These are phyloP conservation scores for Coemansia sp. DNA, from an alignment of 192 early-diverging fungal species.

Conservation along the genomic window DNA sequence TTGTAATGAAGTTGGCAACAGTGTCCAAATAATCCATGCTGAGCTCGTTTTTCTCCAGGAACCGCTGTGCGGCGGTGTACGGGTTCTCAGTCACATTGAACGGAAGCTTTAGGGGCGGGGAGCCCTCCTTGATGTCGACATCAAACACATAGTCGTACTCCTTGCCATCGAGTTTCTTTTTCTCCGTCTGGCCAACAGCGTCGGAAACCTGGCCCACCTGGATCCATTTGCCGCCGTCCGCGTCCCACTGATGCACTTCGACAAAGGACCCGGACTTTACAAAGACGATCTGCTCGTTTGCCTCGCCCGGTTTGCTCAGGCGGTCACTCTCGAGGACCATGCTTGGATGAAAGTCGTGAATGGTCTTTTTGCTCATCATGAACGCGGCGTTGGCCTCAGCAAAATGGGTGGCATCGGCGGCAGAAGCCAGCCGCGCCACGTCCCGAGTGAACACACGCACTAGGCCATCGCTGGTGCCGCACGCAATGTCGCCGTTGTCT, in stretches of 20 bases:
- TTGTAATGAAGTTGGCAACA: conserved; percentile 90
- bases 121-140: conserved; percentile 85
- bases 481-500: conserved; percentile 81
- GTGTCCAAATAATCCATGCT: conserved; percentile 85
- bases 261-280: conserved; percentile 69
- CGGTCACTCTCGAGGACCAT: conserved; percentile 79
- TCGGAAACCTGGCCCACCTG: conserved; percentile 96
- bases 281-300: conserved; percentile 90
- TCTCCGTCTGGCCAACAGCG: conserved; percentile 70
- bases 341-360: conserved; percentile 79
- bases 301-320: conserved; percentile 61
- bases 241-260: conserved; percentile 89
- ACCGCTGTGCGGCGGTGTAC: conserved; percentile 87
- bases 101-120: conserved; percentile 84
- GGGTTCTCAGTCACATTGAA: conserved; percentile 94
- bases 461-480: conserved; percentile 77
- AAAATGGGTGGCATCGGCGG: conserved; percentile 42
- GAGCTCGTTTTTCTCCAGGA: conserved; percentile 79
- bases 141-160: conserved; percentile 99
- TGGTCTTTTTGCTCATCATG: conserved; percentile 46
- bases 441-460: conserved; percentile 78
- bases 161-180: conserved; percentile 77
- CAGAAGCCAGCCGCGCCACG: conserved; percentile 60
- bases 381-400: conserved; percentile 50
- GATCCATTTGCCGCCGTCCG: conserved; percentile 61